Evolutionary conservation across 768 basidiomycete genomes (phyloP).

Genomic region (Boletus pseudopeckii): DNA sequence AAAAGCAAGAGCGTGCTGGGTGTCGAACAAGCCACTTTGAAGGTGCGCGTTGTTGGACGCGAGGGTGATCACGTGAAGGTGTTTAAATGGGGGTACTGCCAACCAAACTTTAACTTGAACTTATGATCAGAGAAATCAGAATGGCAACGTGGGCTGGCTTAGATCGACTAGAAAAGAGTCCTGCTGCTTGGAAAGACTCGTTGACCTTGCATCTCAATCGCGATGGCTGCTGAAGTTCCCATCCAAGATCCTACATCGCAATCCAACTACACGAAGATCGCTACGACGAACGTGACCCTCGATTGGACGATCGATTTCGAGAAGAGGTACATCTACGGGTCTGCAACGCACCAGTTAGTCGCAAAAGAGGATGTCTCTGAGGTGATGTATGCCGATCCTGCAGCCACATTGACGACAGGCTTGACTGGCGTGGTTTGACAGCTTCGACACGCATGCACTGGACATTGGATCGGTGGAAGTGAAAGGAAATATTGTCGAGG

Average conservation of each 20-base stretch:
- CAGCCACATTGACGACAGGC: not conserved
- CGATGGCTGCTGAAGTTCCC: slow-evolving; percentile 16
- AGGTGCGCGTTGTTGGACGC: not conserved
- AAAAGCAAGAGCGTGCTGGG: not conserved
- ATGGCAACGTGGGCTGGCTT: too few relatives aligned
- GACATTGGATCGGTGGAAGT: slow-evolving; percentile 54
- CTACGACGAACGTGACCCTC: slow-evolving; percentile 47
- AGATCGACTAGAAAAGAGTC: too few relatives aligned
- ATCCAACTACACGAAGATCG: slow-evolving; percentile 53
- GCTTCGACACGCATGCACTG: slow-evolving; percentile 52
- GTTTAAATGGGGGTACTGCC: not conserved
- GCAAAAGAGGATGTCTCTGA: slow-evolving; percentile 39
- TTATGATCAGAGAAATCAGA: too few relatives aligned
- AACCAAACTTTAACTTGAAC: too few relatives aligned
- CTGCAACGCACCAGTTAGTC: slow-evolving; percentile 42
- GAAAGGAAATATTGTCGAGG: slow-evolving; percentile 42
- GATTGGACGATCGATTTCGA: slow-evolving; percentile 59
- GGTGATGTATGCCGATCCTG: slow-evolving; percentile 36
- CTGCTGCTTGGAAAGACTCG: not conserved
- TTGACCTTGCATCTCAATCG: not conserved
- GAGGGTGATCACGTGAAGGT: not conserved
- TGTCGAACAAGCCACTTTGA: too few relatives aligned
- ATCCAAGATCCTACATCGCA: slow-evolving; percentile 45
- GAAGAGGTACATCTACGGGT: slow-evolving; percentile 43
- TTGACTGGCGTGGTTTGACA: slow-evolving; percentile 15